A percentile compares a stretch with the other conserved stretches of the same genome.
Conservation (phyloP, 768 basidiomycete species). For the Lactarius quietus region DNA sequence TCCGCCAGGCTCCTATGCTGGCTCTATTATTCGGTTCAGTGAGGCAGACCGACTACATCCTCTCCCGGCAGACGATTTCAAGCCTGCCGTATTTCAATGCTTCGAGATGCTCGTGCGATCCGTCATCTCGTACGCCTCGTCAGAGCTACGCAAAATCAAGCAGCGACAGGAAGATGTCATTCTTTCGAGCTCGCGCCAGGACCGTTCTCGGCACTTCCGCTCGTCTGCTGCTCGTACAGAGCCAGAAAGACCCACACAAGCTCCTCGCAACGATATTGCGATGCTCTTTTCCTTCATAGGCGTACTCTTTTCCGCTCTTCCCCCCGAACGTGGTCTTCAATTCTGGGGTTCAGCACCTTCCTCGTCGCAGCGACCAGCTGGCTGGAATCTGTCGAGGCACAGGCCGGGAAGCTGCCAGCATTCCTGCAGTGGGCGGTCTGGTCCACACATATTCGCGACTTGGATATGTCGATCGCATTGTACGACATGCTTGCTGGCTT, state of each 20-base stretch:
- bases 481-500: slow-evolving; percentile 89
- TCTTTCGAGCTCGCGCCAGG: slow-evolving; percentile 61
- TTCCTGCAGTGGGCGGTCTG: slow-evolving; percentile 91
- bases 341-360: slow-evolving; percentile 70
- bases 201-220: slow-evolving; percentile 52
- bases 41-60: slow-evolving; percentile 41
- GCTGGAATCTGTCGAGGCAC: slow-evolving; percentile 58
- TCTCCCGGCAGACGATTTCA: slow-evolving; percentile 48
- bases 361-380: slow-evolving; percentile 46
- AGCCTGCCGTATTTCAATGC: slow-evolving; percentile 50
- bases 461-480: slow-evolving; percentile 69
- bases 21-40: slow-evolving; percentile 26
- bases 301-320: slow-evolving; percentile 68
- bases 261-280: slow-evolving; percentile 79
- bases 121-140: slow-evolving; percentile 71
- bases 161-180: slow-evolving; percentile 85
- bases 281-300: slow-evolving; percentile 82
- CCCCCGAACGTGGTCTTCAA: slow-evolving; percentile 73
- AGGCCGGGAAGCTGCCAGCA: slow-evolving; percentile 57
- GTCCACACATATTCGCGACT: slow-evolving; percentile 73
- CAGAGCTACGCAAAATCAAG: slow-evolving; percentile 81
- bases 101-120: slow-evolving; percentile 73
- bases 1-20: slow-evolving; percentile 31
- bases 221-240: slow-evolving; percentile 34
- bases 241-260: slow-evolving; percentile 35